These are phyloP conservation scores for Pythium brachiatum DNA, from an alignment of 352 stramenopile species.

Conservation along the genomic window DNA sequence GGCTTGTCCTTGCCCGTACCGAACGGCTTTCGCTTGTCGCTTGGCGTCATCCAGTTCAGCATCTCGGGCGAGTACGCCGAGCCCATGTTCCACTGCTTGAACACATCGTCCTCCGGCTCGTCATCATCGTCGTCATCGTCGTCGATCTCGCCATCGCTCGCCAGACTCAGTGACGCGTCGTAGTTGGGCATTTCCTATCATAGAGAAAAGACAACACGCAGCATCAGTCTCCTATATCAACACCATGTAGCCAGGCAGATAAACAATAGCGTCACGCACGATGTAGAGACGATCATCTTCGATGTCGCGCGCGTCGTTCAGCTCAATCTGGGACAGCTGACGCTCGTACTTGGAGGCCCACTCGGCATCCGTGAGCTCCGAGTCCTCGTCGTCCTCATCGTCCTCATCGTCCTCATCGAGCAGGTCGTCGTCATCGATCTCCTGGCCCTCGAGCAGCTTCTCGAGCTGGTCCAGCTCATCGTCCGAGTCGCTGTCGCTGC, in stretches of 20 bases:
- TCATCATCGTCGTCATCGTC: conserved; percentile 24
- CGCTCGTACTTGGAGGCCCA: conserved; percentile 70
- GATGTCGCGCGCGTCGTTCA: conserved; percentile 31
- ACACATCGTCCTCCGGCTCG: conserved; percentile 32
- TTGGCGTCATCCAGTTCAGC: conserved; percentile 83
- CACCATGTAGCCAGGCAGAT: neutral
- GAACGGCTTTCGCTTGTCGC: conserved; percentile 58
- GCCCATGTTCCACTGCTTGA: conserved; percentile 50
- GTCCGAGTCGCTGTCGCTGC: conserved; percentile 15
- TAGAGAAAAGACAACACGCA: too few species aligned
- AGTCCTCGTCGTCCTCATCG: conserved; percentile 41
- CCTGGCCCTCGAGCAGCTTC: conserved; percentile 14
- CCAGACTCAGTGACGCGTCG: conserved; percentile 54
- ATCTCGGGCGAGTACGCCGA: conserved; percentile 70
- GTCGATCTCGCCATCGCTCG: conserved; percentile 42
- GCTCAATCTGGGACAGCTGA: conserved; percentile 54
- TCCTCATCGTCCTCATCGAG: conserved; percentile 35
- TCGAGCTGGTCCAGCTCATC: conserved; percentile 30
- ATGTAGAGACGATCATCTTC: conserved; percentile 75
- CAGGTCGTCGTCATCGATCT: conserved; percentile 19
- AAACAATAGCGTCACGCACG: conserved; percentile 24
- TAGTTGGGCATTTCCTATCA: conserved; percentile 65
- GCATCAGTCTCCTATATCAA: neutral
- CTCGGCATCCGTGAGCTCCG: conserved; percentile 44
- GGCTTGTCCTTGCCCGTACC: conserved; percentile 59